Evolutionary conservation across 805 yeast species (phyloP).

Genomic region (Candida verbasci): DNA sequence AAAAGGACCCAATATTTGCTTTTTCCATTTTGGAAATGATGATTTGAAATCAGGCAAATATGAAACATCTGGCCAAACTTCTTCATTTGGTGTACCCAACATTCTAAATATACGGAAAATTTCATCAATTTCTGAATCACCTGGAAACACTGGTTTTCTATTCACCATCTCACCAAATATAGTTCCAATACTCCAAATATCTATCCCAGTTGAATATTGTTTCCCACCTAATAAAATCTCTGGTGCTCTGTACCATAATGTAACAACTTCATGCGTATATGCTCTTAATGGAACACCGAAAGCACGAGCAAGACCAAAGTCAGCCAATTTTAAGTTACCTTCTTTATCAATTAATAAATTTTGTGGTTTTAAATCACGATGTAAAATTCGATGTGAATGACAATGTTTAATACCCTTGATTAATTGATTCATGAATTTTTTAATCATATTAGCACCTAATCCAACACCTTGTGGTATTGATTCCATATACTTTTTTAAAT

Average conservation of each 20-base stretch:
- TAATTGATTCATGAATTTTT: constrained; percentile 87
- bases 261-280: constrained; percentile 96
- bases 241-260: constrained; percentile 96
- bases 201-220: constrained; percentile 96
- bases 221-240: constrained; percentile 94
- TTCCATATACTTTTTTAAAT: constrained; percentile 96
- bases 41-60: constrained; percentile 90
- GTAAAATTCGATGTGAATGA: constrained; percentile 90
- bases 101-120: constrained; percentile 88
- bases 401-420: constrained; percentile 89
- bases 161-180: constrained; percentile 97
- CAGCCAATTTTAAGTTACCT: constrained; percentile 75
- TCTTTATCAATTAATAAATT: constrained; percentile 91
- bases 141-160: constrained; percentile 92
- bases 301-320: constrained; percentile 95
- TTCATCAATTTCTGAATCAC: constrained; percentile 97
- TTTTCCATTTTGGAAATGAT: constrained; percentile 87
- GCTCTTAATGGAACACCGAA: constrained; percentile 97
- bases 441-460: constrained; percentile 79
- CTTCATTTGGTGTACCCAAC: constrained; percentile 92
- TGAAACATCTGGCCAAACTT: constrained; percentile 90
- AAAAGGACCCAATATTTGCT: constrained; percentile 61
- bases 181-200: constrained; percentile 95
- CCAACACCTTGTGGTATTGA: constrained; percentile 88
- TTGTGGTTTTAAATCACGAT: constrained; percentile 95